phyloP scores from a whole-genome alignment of 2,329 filamentous ascomycete genomes.

The Dactylellina cionopaga region DNA sequence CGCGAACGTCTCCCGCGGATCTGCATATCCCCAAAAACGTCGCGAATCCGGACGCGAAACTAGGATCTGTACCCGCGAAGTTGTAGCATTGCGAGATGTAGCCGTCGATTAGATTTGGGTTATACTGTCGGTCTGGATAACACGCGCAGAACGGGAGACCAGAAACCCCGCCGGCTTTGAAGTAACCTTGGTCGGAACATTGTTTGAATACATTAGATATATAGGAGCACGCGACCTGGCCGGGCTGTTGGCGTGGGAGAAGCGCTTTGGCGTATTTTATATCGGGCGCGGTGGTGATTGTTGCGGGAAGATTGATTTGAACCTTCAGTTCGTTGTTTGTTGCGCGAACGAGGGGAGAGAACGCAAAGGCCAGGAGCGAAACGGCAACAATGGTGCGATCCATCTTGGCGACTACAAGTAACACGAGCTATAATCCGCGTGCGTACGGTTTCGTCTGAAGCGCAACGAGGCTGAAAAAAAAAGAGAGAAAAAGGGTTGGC shows the following conservation, averaged over 20 bases:
- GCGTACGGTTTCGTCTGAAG: too few species aligned
- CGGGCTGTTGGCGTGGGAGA: slow-evolving; percentile 25
- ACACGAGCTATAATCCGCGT: too few species aligned
- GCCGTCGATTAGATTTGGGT: slow-evolving; percentile 35
- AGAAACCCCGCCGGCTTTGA: slow-evolving; percentile 32
- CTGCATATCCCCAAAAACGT: slow-evolving; percentile 36
- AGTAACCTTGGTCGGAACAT: slow-evolving; percentile 36
- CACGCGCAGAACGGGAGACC: slow-evolving; percentile 42
- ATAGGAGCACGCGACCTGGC: slow-evolving; percentile 36
- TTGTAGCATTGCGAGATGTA: slow-evolving; percentile 51
- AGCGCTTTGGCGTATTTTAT: slow-evolving; percentile 30
- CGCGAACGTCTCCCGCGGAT: slow-evolving; percentile 44
- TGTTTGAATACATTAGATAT: slow-evolving; percentile 37
- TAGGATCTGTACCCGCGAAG: slow-evolving; percentile 24
- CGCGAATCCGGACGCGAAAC: slow-evolving; percentile 34
- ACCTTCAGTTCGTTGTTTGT: slow-evolving; percentile 1
- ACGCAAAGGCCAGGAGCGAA: slow-evolving; percentile 2
- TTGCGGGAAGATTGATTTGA: slow-evolving; percentile 9
- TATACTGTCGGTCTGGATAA: slow-evolving; percentile 26
- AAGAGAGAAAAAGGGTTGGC: too few species aligned
- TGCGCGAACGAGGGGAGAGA: neutral
- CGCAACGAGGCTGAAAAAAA: slow-evolving; percentile 39
- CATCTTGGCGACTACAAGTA: too few species aligned
- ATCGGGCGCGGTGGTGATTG: slow-evolving; percentile 44
- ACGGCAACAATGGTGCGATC: neutral